Conservation (phyloP, 805 yeast genomes). For the Metschnikowia aberdeeniae region DNA sequence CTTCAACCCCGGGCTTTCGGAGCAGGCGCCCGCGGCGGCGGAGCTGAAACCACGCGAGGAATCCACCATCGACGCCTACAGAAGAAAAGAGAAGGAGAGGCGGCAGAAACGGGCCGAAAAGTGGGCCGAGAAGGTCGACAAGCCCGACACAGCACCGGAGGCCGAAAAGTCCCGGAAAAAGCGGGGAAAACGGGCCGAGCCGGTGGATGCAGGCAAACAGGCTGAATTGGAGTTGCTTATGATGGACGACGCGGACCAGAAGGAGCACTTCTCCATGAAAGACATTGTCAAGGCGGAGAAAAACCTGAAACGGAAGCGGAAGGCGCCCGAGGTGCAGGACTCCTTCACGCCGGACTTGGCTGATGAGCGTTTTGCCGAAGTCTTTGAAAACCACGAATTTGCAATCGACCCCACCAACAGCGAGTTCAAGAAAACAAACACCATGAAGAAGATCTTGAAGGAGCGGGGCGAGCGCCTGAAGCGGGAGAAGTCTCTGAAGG, state of each 20-base stretch:
- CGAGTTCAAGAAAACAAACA: constrained; percentile 83
- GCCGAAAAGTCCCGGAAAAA: constrained; percentile 24
- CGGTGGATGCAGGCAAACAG: constrained; percentile 24
- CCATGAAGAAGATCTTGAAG: constrained; percentile 77
- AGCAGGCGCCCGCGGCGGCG: constrained; percentile 15
- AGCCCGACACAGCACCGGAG: constrained; percentile 6
- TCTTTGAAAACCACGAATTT: constrained; percentile 80
- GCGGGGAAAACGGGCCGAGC: constrained; percentile 12
- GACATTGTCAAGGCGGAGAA: constrained; percentile 74
- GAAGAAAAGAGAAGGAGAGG: constrained; percentile 89
- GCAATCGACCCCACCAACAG: constrained; percentile 93
- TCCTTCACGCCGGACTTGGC: constrained; percentile 63
- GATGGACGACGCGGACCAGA: constrained; percentile 52
- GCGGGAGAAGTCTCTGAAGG: constrained; percentile 8
- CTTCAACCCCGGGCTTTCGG: constrained; percentile 79
- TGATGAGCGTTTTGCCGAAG: constrained; percentile 82
- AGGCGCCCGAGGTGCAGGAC: constrained; percentile 45
- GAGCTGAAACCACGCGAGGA: constrained; percentile 47
- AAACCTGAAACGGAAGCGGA: constrained; percentile 46
- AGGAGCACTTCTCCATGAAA: constrained; percentile 71
- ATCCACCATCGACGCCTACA: constrained; percentile 72
- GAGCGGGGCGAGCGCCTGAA: constrained; percentile 60
- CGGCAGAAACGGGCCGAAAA: constrained; percentile 78
- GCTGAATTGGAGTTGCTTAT: constrained; percentile 74
- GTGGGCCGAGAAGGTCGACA: constrained; percentile 40